Evolutionary conservation across 257 asterid genomes (phyloP).

Genomic region (Solanum stenotomum): DNA sequence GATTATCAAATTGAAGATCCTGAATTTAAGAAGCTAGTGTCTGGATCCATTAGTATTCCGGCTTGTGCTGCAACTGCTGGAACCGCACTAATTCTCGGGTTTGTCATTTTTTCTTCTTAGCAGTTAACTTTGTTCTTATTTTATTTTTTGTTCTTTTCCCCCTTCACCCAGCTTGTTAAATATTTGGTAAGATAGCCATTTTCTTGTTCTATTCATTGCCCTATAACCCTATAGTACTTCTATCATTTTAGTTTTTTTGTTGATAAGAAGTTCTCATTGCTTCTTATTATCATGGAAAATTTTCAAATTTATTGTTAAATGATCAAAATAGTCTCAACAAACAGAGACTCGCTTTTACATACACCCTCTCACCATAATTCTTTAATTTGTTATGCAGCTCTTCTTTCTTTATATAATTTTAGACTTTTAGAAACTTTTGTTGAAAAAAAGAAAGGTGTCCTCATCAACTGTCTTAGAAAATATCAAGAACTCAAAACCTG

Average conservation of each 20-base stretch:
- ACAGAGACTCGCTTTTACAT: background rate
- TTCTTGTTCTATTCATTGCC: background rate
- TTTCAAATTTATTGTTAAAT: background rate
- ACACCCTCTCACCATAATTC: background rate
- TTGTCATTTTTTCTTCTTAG: conserved; percentile 6
- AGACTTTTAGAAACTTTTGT: background rate
- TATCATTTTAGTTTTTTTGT: background rate
- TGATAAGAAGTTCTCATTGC: background rate
- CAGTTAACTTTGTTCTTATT: background rate
- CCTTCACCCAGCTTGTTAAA: background rate
- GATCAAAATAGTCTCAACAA: background rate
- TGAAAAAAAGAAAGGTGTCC: background rate
- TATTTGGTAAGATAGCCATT: background rate
- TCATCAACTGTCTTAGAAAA: background rate
- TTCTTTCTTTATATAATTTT: background rate
- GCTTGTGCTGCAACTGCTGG: conserved; percentile 94
- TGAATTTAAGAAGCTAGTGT: conserved; percentile 57
- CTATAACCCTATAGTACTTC: background rate
- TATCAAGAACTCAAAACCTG: background rate
- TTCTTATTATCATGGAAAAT: background rate
- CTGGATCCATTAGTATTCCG: conserved; percentile 58
- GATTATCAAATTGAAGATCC: conserved; percentile 43
- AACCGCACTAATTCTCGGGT: conserved; percentile 78
- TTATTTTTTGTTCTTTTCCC: background rate
- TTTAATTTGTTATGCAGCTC: background rate